Evolutionary conservation across 2,329 filamentous ascomycete species (phyloP), one percentile per base, ranked within the genome.

Genomic region (Hansfordia pulvinata): DNA sequence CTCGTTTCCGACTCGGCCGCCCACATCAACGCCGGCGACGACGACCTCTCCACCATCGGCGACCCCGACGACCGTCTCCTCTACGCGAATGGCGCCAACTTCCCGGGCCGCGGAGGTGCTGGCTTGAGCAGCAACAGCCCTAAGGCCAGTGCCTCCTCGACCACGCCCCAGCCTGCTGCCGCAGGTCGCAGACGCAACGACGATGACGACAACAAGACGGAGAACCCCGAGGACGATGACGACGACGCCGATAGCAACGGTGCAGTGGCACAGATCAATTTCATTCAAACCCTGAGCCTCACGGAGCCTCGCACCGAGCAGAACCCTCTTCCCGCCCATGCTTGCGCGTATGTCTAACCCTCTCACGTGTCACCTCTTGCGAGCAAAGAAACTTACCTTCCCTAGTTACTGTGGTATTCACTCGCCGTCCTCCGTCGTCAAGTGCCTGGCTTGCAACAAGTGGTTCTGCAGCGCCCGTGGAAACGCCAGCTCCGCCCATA

Each of bases 381-480:
- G 10, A 25, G 20, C 12, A 33, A 28, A 30, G 26, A 25, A 42
- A 50, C 36, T 31, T 24, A 34, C 23, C 28, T 6, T 29, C 27
- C 34, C 25, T 49, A 90, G 84, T 20, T 94, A 94, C 54, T 98
- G 90, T 51, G 90, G 90, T 32, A 98, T 98, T 37, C 90, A 98
- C 59, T 93, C 92, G 31, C 79, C 90, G 3, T 79, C 80, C 49
- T 90, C 81, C 38, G 92, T 98, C 30, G 90, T 98, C 42, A 96
- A 94, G 58, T 98, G 90, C 49, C 66, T 98, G 34, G 70, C 77
- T 33, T 98, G 90, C 62, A 88, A 73, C 61, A 98, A 96, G 52
- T 98, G 90, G 90, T 98, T 98, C 53, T 98, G 90, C 58, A 96
- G 86, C 54, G 86, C 88, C 33, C 82, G 88, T 44, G 88, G 90